phyloP scores from a whole-genome alignment of 495 filamentous ascomycete genomes.

The Trichoderma parareesei region DNA sequence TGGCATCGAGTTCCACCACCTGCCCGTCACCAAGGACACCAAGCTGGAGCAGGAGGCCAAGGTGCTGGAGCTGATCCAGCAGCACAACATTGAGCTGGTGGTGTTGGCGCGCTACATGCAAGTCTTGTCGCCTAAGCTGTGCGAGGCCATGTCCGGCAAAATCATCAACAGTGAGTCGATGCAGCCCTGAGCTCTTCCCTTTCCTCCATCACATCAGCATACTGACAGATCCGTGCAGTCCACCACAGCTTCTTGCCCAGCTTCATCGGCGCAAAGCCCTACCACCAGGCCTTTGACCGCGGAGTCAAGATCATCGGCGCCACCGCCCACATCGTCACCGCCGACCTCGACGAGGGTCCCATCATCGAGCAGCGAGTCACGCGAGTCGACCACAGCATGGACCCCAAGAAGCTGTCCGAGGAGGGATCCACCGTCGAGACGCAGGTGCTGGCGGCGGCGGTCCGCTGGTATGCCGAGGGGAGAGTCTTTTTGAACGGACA shows the following conservation, averaged over 20 bases:
- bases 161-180: slow-evolving; percentile 53
- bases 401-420: slow-evolving; percentile 59
- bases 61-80: slow-evolving; percentile 54
- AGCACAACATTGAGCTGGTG: slow-evolving; percentile 60
- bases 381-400: slow-evolving; percentile 60
- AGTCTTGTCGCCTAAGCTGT: slow-evolving; percentile 63
- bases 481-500: slow-evolving; percentile 62
- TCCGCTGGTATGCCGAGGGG: slow-evolving; percentile 66
- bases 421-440: slow-evolving; percentile 71
- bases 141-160: slow-evolving; percentile 59
- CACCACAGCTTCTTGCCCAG: slow-evolving; percentile 71
- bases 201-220: too few relatives aligned
- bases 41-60: slow-evolving; percentile 58
- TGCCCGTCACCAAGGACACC: slow-evolving; percentile 61
- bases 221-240: slow-evolving; percentile 28
- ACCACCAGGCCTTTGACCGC: slow-evolving; percentile 70
- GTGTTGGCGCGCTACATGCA: slow-evolving; percentile 80
- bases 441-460: slow-evolving; percentile 60
- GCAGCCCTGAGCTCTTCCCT: not conserved
- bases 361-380: slow-evolving; percentile 73
- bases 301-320: slow-evolving; percentile 77
- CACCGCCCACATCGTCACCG: slow-evolving; percentile 69
- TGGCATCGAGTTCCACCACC: slow-evolving; percentile 63
- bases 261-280: slow-evolving; percentile 75
- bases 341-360: slow-evolving; percentile 66